Evolutionary conservation across 1,284 basidiomycete genomes (phyloP).

Genomic region (Ustilago lituana): DNA sequence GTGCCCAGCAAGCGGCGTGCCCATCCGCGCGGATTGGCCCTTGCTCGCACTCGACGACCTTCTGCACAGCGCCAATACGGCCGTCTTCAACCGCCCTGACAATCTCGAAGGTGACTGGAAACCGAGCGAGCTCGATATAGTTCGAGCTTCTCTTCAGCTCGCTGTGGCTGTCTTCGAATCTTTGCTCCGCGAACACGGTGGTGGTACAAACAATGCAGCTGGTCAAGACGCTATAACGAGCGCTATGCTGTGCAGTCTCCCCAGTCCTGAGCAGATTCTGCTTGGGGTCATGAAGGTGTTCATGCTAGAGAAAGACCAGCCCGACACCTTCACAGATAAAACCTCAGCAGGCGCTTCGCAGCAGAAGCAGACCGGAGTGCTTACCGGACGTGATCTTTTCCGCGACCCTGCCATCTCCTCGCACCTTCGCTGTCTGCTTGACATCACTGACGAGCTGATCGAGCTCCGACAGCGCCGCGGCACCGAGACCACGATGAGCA

Average conservation of each 20-base stretch:
- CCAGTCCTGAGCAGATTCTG: constrained; percentile 48
- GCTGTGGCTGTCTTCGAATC: constrained; percentile 68
- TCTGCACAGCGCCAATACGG: constrained; percentile 69
- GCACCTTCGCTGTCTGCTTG: constrained; percentile 71
- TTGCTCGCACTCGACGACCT: constrained; percentile 81
- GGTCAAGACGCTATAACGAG: background rate
- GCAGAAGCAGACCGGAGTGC: constrained; percentile 31
- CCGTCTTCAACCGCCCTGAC: constrained; percentile 73
- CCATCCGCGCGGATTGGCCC: constrained; percentile 78
- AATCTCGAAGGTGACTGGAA: constrained; percentile 80
- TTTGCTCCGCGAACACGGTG: constrained; percentile 1
- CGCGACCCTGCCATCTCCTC: constrained; percentile 74
- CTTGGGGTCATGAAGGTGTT: constrained; percentile 91
- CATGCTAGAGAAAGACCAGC: constrained; percentile 75
- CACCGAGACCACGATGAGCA: constrained; percentile 68
- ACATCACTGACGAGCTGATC: constrained; percentile 35
- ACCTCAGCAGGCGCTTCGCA: constrained; percentile 11
- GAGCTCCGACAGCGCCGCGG: constrained; percentile 14
- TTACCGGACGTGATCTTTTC: constrained; percentile 74
- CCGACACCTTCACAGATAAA: constrained; percentile 31
- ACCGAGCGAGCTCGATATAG: constrained; percentile 81
- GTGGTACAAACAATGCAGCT: no score
- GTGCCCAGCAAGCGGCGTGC: constrained; percentile 71
- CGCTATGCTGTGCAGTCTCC: constrained; percentile 26
- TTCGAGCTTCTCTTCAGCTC: constrained; percentile 75